Percentiles rank a stretch among this genome's conserved stretches.
Conservation (phyloP, 192 early-diverging fungal species). For the Thoreauomyces humboldtii region DNA sequence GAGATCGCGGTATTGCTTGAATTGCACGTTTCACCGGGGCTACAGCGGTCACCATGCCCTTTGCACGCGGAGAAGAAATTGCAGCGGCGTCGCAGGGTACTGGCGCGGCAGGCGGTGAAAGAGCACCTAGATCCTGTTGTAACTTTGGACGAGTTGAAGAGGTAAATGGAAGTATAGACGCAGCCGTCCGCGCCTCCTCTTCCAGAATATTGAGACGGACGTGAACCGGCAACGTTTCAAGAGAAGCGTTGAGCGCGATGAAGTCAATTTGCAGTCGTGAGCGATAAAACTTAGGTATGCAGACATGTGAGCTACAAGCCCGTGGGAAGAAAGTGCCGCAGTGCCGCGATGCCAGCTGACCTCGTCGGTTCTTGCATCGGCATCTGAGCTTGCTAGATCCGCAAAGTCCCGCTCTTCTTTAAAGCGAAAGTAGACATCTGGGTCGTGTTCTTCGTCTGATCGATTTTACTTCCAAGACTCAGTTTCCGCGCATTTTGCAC, state of each 20-base stretch:
- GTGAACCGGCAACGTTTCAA: conserved; percentile 6
- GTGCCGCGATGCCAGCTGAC: too few species aligned
- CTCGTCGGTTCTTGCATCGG: background rate
- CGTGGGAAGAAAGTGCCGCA: background rate
- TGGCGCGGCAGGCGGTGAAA: too few species aligned
- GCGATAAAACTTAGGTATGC: background rate
- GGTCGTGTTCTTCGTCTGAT: conserved; percentile 19
- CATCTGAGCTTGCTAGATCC: background rate
- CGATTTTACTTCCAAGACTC: too few species aligned
- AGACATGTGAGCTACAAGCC: background rate
- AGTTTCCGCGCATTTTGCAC: too few species aligned
- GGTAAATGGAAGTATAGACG: background rate
- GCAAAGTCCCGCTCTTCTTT: conserved; percentile 17
- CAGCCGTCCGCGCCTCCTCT: background rate
- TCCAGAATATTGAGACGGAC: conserved; percentile 4
- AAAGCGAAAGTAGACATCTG: conserved; percentile 16
- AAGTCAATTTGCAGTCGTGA: conserved; percentile 13
- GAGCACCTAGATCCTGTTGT: too few species aligned
- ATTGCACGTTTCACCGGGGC: too few species aligned
- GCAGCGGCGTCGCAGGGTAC: too few species aligned
- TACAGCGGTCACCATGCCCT: too few species aligned
- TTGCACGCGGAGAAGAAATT: too few species aligned
- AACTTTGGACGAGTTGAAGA: too few species aligned
- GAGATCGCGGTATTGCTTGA: too few species aligned
- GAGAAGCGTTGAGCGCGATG: conserved; percentile 5